Base-by-base conservation (phyloP, 2,329 filamentous ascomycete species). In the Talaromyces sp. region DNA sequence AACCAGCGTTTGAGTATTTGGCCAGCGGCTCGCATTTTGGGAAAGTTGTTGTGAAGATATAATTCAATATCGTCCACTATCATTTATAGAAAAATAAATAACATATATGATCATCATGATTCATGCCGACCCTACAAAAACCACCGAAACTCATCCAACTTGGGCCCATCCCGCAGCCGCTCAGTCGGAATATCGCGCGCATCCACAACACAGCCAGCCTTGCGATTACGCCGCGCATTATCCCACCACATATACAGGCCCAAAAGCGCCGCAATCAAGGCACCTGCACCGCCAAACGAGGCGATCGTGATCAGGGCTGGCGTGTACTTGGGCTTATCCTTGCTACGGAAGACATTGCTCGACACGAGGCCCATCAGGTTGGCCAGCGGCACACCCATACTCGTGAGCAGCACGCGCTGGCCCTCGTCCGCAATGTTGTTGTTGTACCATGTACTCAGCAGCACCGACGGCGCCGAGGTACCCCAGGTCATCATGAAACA, bases 401-500 rank as follows among this genome's bases (percentile, higher is more conserved):
- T 87, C 0, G 89, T 92, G 15, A 92, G 78, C 0, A 87, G 81
- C 6, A 91, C 81, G 54, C 90, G 86, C 42, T 86, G 84, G 61
- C 88, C 87, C 73, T 93, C 90, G 68, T 93, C 84, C 0, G 89
- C 89, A 60, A 92, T 84, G 71, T 93, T 93, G 79, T 93, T 93
- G 77, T 91, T 93, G 76, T 92, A 92, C 87, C 87, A 88, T 61
- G 85, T 80, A 66, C 86, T 77, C 9, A 76, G 78, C 13, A 93
- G 79, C 9, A 92, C 89, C 0, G 85, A 89, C 0, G 90, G 89
- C 0, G 89, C 89, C 0, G 86, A 88, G 0, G 88, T 91, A 17
- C 90, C 90, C 86, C 88, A 92, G 11, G 86, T 89, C 88, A 92
- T 91, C 87, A 92, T 89, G 73, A 92, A 93, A 59, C 84, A 87